Conservation (phyloP, 2,329 filamentous ascomycete genomes). For the Pseudocercospora vitis region DNA sequence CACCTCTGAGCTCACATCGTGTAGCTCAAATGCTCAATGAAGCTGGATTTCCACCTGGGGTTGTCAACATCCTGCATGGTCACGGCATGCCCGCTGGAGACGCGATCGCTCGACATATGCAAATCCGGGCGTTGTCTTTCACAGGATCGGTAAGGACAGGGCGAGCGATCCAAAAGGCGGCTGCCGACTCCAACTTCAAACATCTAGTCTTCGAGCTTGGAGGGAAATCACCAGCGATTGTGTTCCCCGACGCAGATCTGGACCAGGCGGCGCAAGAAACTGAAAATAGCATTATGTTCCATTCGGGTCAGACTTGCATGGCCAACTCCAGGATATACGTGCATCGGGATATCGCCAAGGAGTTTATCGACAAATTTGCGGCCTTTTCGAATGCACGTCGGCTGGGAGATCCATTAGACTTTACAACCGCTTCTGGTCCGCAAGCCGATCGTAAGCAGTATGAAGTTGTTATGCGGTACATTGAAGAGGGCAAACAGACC, state of each 20-base stretch:
- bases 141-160: conserved; percentile 32
- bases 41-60: conserved; percentile 46
- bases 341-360: conserved; percentile 50
- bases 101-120: conserved; percentile 35
- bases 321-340: conserved; percentile 60
- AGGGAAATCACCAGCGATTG: conserved; percentile 31
- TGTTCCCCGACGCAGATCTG: conserved; percentile 34
- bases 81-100: conserved; percentile 34
- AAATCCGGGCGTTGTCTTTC: conserved; percentile 34
- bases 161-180: conserved; percentile 24
- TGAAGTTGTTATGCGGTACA: conserved; percentile 48
- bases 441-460: conserved; percentile 54
- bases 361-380: conserved; percentile 44
- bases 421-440: conserved; percentile 43
- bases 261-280: conserved; percentile 34
- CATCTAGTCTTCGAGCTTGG: conserved; percentile 33
- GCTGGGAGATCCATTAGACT: conserved; percentile 32
- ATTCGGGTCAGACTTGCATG: conserved; percentile 61
- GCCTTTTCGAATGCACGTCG: conserved; percentile 33
- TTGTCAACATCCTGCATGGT: conserved; percentile 42
- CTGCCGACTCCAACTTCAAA: conserved; percentile 35
- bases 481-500: conserved; percentile 37
- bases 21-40: conserved; percentile 38
- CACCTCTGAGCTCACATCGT: conserved; percentile 4
- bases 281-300: conserved; percentile 51